Base-by-base conservation (phyloP, 2,329 filamentous ascomycete genomes). In the Tolypocladium nubicola region DNA sequence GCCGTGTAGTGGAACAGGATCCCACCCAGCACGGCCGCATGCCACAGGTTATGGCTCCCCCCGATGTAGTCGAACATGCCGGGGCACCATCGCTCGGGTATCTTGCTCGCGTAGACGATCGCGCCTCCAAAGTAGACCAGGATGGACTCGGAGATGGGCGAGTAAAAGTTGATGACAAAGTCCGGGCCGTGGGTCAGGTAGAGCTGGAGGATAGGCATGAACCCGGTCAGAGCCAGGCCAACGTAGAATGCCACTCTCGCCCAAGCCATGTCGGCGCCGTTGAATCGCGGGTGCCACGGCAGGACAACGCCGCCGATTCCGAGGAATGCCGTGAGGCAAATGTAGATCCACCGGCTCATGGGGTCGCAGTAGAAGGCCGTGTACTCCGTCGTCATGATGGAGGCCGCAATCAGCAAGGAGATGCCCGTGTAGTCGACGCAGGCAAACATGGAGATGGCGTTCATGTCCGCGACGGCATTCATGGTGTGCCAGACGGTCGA, bases 341-440 rank as follows among this genome's bases (percentile, higher is more conserved):
- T 94, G 74, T 97, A 99, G 14, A 83, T 78, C 82, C 88, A 94
- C 57, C 92, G 87, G 64, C 88, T 92, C 52, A 88, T 67, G 3
- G 94, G 92, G 67, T 99, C 94, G 76, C 94, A 97, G 77, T 99
- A 99, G 73, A 99, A 99, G 30, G 93, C 94, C 0, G 94, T 97
- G 76, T 97, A 99, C 71, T 99, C 94, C 40, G 91, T 96, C 2
- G 94, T 97, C 82, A 97, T 90, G 75, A 99, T 99, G 57, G 90
- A 96, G 11, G 94, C 91, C 2, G 94, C 90, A 55, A 99, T 94
- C 33, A 99, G 82, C 54, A 99, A 79, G 1, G 92, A 96, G 64
- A 99, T 99, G 57, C 94, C 94, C 0, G 94, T 97, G 74, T 99
- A 99, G 72, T 99, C 94, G 59, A 99, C 91, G 71, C 94, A 99